phyloP scores from a whole-genome alignment of 1,284 basidiomycete genomes.

The Rhizopogon parksii region DNA sequence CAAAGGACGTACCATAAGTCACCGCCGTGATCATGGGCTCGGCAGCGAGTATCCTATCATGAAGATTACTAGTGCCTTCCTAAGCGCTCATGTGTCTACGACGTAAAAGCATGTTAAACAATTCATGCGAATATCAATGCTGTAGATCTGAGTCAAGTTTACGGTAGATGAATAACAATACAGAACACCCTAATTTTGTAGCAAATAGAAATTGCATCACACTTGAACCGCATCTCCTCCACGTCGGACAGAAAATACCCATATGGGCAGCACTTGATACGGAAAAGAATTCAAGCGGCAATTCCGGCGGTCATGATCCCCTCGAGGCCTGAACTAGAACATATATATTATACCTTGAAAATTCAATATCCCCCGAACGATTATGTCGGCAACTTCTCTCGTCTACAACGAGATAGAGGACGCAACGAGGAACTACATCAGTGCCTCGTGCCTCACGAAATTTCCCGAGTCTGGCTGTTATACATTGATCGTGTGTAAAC shows the following conservation, averaged over 20 bases:
- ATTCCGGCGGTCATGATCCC: neutral
- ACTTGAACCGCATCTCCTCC: neutral
- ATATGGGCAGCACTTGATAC: neutral
- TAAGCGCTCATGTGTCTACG: neutral
- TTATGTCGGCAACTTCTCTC: conserved; percentile 4
- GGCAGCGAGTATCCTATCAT: neutral
- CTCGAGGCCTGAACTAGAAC: conserved; percentile 3
- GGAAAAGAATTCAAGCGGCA: neutral
- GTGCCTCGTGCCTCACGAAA: conserved; percentile 7
- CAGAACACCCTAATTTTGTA: neutral
- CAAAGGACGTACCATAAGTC: too few species aligned
- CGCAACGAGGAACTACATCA: conserved; percentile 4
- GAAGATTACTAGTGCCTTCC: neutral
- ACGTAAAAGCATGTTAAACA: neutral
- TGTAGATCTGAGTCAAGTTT: neutral
- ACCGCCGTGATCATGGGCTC: too few species aligned
- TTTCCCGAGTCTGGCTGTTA: conserved; percentile 3
- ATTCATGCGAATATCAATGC: neutral
- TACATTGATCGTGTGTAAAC: conserved; percentile 15
- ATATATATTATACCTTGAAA: neutral
- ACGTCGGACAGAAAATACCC: neutral
- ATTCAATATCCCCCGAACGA: conserved; percentile 8
- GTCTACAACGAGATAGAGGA: conserved; percentile 9
- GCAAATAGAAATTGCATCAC: neutral
- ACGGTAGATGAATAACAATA: neutral